These are phyloP conservation scores for Pulicaria dysenterica DNA, from an alignment of 129 eudicot species.

Conservation along the genomic window DNA sequence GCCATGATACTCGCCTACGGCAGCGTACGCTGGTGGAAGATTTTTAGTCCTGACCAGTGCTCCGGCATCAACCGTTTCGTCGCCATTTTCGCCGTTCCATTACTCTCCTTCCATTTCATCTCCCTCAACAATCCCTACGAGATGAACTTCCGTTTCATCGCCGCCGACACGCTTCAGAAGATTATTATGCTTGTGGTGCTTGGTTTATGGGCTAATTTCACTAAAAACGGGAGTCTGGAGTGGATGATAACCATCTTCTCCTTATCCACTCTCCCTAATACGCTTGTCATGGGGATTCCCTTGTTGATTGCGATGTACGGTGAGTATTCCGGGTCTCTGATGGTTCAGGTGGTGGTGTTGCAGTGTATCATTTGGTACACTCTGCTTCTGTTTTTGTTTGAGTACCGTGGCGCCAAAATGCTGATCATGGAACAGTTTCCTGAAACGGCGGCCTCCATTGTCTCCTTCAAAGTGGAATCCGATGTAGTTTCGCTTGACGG, in stretches of 20 bases:
- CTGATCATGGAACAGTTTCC: constrained; percentile 93
- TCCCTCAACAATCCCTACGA: constrained; percentile 68
- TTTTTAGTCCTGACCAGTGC: constrained; percentile 89
- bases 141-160: constrained; percentile 82
- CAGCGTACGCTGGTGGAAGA: constrained; percentile 96
- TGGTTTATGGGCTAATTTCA: constrained; percentile 58
- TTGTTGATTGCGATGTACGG: constrained; percentile 84
- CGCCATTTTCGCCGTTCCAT: constrained; percentile 84
- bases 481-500: constrained; percentile 93
- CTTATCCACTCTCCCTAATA: constrained; percentile 68
- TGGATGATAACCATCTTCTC: constrained; percentile 89
- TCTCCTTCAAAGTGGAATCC: constrained; percentile 83
- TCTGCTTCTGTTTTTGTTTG: constrained; percentile 66
- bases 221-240: constrained; percentile 70
- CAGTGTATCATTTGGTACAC: constrained; percentile 96
- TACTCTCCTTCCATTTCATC: constrained; percentile 84
- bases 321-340: constrained; percentile 59
- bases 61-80: constrained; percentile 96
- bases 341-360: constrained; percentile 86
- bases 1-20: constrained; percentile 97
- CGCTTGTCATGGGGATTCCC: constrained; percentile 92
- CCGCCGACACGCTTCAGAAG: constrained; percentile 83
- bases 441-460: constrained; percentile 78
- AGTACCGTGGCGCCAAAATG: constrained; percentile 85
- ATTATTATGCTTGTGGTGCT: constrained; percentile 64